Evolutionary conservation across 768 basidiomycete genomes (phyloP).

Genomic region (Boletus coccyginus): DNA sequence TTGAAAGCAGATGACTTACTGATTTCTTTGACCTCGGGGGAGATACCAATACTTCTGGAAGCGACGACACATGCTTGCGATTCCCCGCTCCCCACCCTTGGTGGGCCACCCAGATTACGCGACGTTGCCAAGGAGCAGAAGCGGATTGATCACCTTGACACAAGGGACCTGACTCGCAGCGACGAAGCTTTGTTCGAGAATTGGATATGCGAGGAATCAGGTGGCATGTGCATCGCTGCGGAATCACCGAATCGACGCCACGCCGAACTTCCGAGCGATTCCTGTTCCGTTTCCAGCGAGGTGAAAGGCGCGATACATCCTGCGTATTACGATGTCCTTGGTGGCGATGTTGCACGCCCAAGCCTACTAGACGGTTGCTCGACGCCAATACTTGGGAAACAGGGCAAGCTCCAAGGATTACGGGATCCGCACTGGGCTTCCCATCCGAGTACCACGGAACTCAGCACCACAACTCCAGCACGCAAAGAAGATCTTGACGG

Average conservation of each 20-base stretch:
- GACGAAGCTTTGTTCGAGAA: not conserved
- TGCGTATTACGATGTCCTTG: not conserved
- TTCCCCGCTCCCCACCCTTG: not conserved
- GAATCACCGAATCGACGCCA: not conserved
- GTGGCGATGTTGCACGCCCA: not conserved
- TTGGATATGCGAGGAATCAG: constrained; percentile 2
- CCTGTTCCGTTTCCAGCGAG: not conserved
- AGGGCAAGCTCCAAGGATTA: not conserved
- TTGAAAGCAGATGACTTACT: constrained; percentile 38
- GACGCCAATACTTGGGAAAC: not conserved
- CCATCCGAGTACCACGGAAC: constrained; percentile 11
- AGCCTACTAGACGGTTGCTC: not conserved
- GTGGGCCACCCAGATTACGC: constrained; percentile 1
- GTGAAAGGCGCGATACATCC: not conserved
- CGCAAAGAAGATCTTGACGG: constrained; percentile 18
- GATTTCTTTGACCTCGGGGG: constrained; percentile 41
- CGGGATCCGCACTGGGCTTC: not conserved
- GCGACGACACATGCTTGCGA: constrained; percentile 2
- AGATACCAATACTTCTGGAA: constrained; percentile 52
- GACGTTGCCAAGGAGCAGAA: constrained; percentile 5
- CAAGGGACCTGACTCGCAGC: not conserved
- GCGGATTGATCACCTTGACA: not conserved
- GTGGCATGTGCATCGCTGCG: not conserved
- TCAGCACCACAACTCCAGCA: constrained; percentile 4
- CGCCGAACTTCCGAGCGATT: not conserved